A percentile compares a stretch with the other conserved stretches of the same genome.
phyloP scores from a whole-genome alignment of 2,329 filamentous ascomycete genomes.

The Epichloe bromicola region DNA sequence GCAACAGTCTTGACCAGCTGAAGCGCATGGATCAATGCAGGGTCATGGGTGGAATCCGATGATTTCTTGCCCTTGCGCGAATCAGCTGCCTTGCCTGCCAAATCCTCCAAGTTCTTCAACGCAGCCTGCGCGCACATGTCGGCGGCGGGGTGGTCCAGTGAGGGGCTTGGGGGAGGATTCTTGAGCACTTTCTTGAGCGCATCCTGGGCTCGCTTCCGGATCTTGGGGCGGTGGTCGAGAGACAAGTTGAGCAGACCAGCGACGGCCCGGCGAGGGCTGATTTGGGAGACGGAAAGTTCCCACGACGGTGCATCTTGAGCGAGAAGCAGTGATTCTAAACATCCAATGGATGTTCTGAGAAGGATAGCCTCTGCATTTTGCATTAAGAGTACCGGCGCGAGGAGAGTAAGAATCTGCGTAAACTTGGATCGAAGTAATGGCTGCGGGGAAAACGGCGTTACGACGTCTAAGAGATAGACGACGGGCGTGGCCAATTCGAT shows the following conservation, averaged over 20 bases:
- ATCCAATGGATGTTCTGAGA: conserved; percentile 78
- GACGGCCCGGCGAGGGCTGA: conserved; percentile 76
- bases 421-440: conserved; percentile 90
- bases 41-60: conserved; percentile 53
- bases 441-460: conserved; percentile 73
- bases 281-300: conserved; percentile 71
- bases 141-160: conserved; percentile 83
- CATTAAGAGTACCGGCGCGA: conserved; percentile 72
- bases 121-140: conserved; percentile 94
- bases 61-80: conserved; percentile 54
- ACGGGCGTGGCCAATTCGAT: conserved; percentile 75
- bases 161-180: conserved; percentile 84
- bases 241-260: conserved; percentile 76
- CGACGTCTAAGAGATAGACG: conserved; percentile 88
- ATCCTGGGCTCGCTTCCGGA: conserved; percentile 85
- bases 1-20: conserved; percentile 88
- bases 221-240: conserved; percentile 81
- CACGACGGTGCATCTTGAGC: conserved; percentile 81
- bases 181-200: conserved; percentile 72
- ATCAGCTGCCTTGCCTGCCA: conserved; percentile 48
- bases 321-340: conserved; percentile 78
- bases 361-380: conserved; percentile 77
- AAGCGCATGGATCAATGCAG: conserved; percentile 77
- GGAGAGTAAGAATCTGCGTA: conserved; percentile 74
- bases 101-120: conserved; percentile 63